Base-by-base conservation (phyloP, 2,329 filamentous ascomycete species). In the Colletotrichum karsti region DNA sequence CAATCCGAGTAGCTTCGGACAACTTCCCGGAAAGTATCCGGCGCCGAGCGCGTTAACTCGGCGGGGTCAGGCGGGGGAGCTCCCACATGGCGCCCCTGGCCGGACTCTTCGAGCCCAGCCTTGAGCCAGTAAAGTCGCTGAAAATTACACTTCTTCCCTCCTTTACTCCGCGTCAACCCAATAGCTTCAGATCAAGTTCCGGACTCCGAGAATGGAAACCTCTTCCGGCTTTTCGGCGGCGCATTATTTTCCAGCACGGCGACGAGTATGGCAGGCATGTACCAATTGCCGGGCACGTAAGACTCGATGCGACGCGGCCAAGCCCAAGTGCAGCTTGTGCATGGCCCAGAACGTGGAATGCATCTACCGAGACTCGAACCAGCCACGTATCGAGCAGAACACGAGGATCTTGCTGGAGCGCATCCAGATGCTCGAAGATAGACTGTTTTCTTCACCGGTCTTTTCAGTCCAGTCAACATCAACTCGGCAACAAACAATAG, bases 221-320 rank as follows among this genome's bases (percentile, higher is more conserved):
- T 33, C 54, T 6, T 67, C 67, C 7, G 61, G 56, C 12, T 67
- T 65, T 56, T 50, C 66, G 18, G 37, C 63, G 10, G 54, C 68
- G 7, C 71, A 69, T 41, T 64, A 54, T 58, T 64, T 64, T 6
- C 55, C 62, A 26, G 55, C 44, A 46, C 62, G 71, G 15, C 66
- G 72, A 20, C 67, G 72, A 35, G 72, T 70, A 9, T 63, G 67
- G 51, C 75, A 77, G 54, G 75, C 75, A 22, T 77, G 76, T 33
- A 71, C 71, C 2, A 76, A 76, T 13, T 77, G 76, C 48, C 73
- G 75, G 5, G 65, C 70, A n/a, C 74, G 76, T 24, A 77, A 77
- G 64, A 76, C 73, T 3, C 72, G 76, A 2, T 77, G 76, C 46
- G 76, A 77, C 50, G 76, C 75, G 10, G 74, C 67, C 1, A 67